phyloP scores from a whole-genome alignment of 257 asterid species.

The Fraxinus quadrangulata region DNA sequence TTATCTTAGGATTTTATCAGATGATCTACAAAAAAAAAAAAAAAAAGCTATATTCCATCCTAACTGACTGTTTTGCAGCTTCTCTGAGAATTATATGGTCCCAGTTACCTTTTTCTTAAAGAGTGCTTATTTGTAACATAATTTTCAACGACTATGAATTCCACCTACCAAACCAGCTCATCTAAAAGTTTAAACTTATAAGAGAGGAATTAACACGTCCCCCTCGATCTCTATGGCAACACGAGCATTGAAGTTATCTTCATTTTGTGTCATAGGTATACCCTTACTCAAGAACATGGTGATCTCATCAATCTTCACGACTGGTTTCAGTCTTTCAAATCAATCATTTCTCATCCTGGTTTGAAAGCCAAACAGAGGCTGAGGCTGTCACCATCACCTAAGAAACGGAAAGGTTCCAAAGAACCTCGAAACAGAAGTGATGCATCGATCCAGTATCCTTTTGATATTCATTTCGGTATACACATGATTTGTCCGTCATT shows the following conservation, averaged over 20 bases:
- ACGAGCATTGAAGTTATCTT: neutral
- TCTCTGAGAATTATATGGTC: neutral
- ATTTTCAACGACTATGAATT: neutral
- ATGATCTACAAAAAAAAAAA: too few species aligned
- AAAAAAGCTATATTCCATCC: neutral
- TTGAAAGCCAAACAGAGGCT: conserved; percentile 47
- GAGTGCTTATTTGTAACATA: neutral
- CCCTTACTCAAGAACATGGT: conserved; percentile 91
- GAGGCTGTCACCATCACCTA: conserved; percentile 66
- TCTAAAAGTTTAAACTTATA: neutral
- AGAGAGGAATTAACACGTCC: neutral
- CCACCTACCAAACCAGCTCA: neutral
- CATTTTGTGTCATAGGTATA: conserved; percentile 55
- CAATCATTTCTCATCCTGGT: conserved; percentile 44
- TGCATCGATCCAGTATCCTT: conserved; percentile 86
- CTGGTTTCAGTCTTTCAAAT: conserved; percentile 85
- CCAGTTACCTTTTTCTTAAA: neutral
- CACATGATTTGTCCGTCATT: neutral
- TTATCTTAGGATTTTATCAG: too few species aligned
- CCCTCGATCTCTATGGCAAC: neutral
- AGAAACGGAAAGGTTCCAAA: conserved; percentile 48
- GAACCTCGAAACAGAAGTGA: conserved; percentile 48
- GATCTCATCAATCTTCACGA: conserved; percentile 92
- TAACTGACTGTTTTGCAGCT: neutral
- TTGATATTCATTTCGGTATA: neutral